phyloP scores from a whole-genome alignment of 257 asterid species.

The Linderniella brevidens region DNA sequence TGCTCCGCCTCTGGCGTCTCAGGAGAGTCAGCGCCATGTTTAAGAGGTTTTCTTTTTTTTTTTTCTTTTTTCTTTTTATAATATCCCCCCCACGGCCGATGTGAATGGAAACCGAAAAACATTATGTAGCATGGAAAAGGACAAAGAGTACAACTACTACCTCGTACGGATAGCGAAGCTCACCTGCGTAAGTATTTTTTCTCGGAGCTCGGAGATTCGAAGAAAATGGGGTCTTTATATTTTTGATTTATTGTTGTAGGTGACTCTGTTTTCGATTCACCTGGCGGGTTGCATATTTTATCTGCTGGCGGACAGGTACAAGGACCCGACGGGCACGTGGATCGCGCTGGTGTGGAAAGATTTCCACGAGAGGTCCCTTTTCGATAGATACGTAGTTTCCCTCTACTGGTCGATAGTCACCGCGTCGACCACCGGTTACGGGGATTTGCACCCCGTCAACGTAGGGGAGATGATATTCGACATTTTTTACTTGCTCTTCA shows the following conservation, averaged over 20 bases:
- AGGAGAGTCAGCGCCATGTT: constrained; percentile 37
- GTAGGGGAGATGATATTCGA: constrained; percentile 72
- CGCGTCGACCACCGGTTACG: constrained; percentile 86
- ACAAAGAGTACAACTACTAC: constrained; percentile 74
- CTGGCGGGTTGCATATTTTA: constrained; percentile 89
- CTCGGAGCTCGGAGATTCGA: neutral
- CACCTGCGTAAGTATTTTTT: constrained; percentile 43
- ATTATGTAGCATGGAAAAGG: constrained; percentile 85
- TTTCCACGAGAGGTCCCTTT: constrained; percentile 41
- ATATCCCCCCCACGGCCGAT: too few relatives aligned
- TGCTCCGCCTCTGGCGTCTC: constrained; percentile 58
- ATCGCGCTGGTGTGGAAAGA: constrained; percentile 51
- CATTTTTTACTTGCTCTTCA: constrained; percentile 82
- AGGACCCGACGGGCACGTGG: constrained; percentile 52
- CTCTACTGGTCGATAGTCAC: constrained; percentile 92
- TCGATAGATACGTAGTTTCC: constrained; percentile 70
- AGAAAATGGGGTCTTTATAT: constrained; percentile 1
- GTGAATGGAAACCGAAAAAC: too few relatives aligned
- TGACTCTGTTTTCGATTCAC: constrained; percentile 86
- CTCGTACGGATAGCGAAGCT: constrained; percentile 80
- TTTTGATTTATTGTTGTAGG: constrained; percentile 31
- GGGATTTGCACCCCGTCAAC: constrained; percentile 85
- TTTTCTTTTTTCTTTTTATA: neutral
- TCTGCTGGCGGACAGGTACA: constrained; percentile 63
- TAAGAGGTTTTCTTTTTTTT: constrained; percentile 14